Conservation (phyloP, 2,329 filamentous ascomycete genomes). For the Tolypocladium nubicola region DNA sequence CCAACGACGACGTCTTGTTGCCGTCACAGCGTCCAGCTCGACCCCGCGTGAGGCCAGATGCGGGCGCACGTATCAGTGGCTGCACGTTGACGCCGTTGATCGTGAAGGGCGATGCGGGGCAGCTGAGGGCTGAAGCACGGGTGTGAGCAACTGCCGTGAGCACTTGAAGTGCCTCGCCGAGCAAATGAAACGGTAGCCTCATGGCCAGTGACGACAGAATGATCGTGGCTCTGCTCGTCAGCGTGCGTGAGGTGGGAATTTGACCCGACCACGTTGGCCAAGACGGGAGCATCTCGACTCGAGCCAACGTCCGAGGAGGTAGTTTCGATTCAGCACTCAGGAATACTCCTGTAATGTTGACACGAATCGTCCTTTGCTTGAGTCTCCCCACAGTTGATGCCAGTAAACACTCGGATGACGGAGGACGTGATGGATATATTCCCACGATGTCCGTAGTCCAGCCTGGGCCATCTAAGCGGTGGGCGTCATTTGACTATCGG, state of each 20-base stretch:
- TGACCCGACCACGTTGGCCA: not conserved
- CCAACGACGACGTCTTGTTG: not conserved
- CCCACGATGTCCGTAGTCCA: no score
- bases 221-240: not conserved
- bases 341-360: no score
- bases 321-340: no score
- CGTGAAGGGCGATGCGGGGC: not conserved
- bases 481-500: no score
- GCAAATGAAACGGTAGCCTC: not conserved
- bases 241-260: not conserved
- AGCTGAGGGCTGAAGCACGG: not conserved
- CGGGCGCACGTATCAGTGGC: not conserved
- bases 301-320: no score
- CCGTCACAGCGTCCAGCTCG: not conserved
- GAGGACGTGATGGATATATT: no score
- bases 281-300: no score
- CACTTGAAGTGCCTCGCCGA: not conserved
- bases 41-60: not conserved
- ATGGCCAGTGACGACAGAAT: not conserved
- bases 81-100: not conserved
- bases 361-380: no score
- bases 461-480: no score
- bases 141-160: not conserved
- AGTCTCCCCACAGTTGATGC: no score
- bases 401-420: no score